Evolutionary conservation across 306 rosid genomes (phyloP).

Genomic region (Cucumis hystrix): DNA sequence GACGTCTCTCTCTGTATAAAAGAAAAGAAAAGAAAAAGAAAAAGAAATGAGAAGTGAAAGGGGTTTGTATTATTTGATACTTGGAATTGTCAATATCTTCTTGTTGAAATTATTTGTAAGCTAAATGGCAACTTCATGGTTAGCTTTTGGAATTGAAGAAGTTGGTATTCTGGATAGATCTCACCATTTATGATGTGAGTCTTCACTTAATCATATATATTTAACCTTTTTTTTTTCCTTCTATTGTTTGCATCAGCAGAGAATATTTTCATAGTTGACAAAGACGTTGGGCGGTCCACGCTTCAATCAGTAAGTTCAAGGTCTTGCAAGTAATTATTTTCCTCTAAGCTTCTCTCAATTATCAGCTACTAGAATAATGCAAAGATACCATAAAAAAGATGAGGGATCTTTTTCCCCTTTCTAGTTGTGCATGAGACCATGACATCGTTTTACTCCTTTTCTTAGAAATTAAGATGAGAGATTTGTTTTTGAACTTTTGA

Average conservation of each 20-base stretch:
- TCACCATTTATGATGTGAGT: neutral
- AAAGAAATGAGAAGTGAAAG: neutral
- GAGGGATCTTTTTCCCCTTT: neutral
- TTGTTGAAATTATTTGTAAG: conserved; percentile 1
- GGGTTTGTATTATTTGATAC: conserved; percentile 2
- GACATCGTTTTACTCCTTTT: no score
- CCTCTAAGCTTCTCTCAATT: neutral
- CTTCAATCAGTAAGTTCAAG: neutral
- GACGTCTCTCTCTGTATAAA: conserved; percentile 6
- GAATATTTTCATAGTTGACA: neutral
- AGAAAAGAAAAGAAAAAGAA: neutral
- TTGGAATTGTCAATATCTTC: conserved; percentile 5
- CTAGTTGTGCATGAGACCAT: no score
- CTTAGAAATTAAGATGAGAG: no score
- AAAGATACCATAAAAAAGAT: neutral
- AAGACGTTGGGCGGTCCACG: neutral
- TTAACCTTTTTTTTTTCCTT: neutral
- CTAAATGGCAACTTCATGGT: neutral
- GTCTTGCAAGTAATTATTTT: neutral
- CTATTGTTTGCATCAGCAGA: neutral
- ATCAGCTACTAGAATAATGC: neutral
- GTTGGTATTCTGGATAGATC: neutral
- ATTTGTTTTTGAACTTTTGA: no score
- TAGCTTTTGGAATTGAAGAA: neutral
- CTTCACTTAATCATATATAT: neutral